These are phyloP conservation scores for Penicillium sp. DNA, from an alignment of 2,329 filamentous ascomycete species.

Conservation along the genomic window DNA sequence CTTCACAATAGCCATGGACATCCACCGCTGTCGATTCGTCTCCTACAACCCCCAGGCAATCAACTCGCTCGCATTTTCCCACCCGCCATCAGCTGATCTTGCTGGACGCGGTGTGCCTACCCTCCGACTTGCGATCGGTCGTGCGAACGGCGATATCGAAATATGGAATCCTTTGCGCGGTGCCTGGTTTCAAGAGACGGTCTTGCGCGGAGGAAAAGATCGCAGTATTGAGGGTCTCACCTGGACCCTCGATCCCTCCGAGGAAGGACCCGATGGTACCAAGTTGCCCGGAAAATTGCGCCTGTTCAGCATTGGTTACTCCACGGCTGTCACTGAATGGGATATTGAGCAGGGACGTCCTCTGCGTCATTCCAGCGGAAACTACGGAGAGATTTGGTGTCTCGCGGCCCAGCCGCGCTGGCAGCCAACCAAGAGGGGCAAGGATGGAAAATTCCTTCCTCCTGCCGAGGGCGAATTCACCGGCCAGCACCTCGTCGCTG, in stretches of 20 bases:
- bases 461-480: slow-evolving; percentile 41
- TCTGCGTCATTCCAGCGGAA: slow-evolving; percentile 79
- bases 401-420: slow-evolving; percentile 76
- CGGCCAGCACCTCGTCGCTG: slow-evolving; percentile 70
- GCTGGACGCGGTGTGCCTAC: slow-evolving; percentile 53
- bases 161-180: slow-evolving; percentile 89
- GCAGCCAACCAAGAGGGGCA: slow-evolving; percentile 38
- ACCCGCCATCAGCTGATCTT: slow-evolving; percentile 55
- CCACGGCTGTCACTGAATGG: slow-evolving; percentile 91
- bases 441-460: slow-evolving; percentile 35
- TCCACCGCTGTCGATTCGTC: slow-evolving; percentile 95
- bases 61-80: slow-evolving; percentile 91
- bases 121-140: slow-evolving; percentile 80
- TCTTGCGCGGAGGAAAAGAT: slow-evolving; percentile 78
- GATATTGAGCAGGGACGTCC: slow-evolving; percentile 77
- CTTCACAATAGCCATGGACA: slow-evolving; percentile 65
- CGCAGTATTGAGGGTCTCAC: slow-evolving; percentile 85
- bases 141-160: slow-evolving; percentile 93
- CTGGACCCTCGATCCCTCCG: slow-evolving; percentile 85
- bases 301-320: slow-evolving; percentile 95
- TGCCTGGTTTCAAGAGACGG: slow-evolving; percentile 84
- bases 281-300: slow-evolving; percentile 69
- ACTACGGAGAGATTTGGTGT: slow-evolving; percentile 97
- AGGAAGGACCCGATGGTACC: slow-evolving; percentile 55
- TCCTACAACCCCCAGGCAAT: slow-evolving; percentile 88